phyloP scores from a whole-genome alignment of 2,329 filamentous ascomycete species.

The Hypoxylon sp. region DNA sequence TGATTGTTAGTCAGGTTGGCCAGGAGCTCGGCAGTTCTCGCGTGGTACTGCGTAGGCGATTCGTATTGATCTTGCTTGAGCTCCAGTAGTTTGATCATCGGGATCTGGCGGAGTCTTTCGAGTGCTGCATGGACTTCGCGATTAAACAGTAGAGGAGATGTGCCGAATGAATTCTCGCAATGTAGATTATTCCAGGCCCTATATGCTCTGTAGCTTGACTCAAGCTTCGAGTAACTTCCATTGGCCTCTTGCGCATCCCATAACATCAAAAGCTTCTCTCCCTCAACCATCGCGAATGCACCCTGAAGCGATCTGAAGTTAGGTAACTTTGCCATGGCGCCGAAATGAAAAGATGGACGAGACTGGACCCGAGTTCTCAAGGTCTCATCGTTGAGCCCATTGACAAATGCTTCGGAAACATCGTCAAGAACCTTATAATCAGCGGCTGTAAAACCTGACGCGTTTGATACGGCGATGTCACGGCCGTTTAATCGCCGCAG shows the following conservation, averaged over 20 bases:
- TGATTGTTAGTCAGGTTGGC: conserved; percentile 50
- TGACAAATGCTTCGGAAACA: conserved; percentile 65
- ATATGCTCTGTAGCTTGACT: conserved; percentile 54
- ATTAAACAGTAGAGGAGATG: conserved; percentile 63
- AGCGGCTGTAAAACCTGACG: conserved; percentile 54
- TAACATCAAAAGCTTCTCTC: conserved; percentile 63
- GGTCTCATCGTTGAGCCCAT: conserved; percentile 62
- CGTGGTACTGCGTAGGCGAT: conserved; percentile 61
- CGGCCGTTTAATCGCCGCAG: conserved; percentile 62
- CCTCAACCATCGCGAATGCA: conserved; percentile 66
- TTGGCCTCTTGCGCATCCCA: conserved; percentile 55
- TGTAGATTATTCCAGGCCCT: conserved; percentile 61
- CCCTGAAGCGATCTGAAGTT: conserved; percentile 64
- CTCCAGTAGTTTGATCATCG: conserved; percentile 64
- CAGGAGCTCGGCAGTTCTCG: conserved; percentile 57
- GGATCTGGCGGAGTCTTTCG: conserved; percentile 63
- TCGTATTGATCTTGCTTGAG: conserved; percentile 68
- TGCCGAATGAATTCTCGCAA: conserved; percentile 54
- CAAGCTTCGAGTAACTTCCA: conserved; percentile 54
- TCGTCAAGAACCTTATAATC: conserved; percentile 64
- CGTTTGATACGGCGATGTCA: conserved; percentile 63
- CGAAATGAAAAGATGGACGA: conserved; percentile 62
- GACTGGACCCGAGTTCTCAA: conserved; percentile 59
- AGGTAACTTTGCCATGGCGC: conserved; percentile 42
- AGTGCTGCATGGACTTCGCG: conserved; percentile 63